These are phyloP conservation scores for Thalassiosira exigua DNA, from an alignment of 352 stramenopile genomes.

Conservation along the genomic window DNA sequence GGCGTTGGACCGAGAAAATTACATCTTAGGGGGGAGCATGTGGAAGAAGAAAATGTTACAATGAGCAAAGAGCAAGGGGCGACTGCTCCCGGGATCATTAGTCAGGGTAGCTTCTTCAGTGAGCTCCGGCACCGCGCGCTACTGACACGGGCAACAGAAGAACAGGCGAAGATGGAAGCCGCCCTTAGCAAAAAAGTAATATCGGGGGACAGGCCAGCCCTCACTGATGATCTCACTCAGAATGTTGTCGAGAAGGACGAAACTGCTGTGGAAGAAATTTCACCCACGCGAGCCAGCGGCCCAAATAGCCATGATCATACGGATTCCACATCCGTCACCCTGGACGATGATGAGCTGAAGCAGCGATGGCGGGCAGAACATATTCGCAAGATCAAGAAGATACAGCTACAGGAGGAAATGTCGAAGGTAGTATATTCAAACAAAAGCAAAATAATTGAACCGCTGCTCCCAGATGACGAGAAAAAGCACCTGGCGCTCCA, in stretches of 20 bases:
- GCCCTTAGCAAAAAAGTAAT: background rate
- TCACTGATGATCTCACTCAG: background rate
- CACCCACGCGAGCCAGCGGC: background rate
- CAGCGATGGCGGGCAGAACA: background rate
- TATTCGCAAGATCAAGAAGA: background rate
- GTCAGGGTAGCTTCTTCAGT: slow-evolving; percentile 22
- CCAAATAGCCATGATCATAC: too few relatives aligned
- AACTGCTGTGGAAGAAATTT: background rate
- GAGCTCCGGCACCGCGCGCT: slow-evolving; percentile 16
- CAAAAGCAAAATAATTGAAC: background rate
- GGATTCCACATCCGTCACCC: background rate
- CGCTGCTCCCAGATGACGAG: slow-evolving; percentile 23
- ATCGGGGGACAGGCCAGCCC: too few relatives aligned
- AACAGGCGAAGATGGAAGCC: background rate
- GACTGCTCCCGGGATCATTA: background rate
- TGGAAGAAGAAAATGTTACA: background rate
- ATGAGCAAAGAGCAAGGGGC: background rate
- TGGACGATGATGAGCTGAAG: background rate
- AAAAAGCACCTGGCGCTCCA: slow-evolving; percentile 17
- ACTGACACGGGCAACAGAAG: background rate
- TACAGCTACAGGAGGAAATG: slow-evolving; percentile 10
- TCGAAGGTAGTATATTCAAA: background rate
- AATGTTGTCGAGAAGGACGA: background rate
- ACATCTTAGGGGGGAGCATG: background rate
- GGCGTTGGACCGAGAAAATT: background rate